phyloP scores from a whole-genome alignment of 1,284 basidiomycete species.

The Thelephora terrestris region DNA sequence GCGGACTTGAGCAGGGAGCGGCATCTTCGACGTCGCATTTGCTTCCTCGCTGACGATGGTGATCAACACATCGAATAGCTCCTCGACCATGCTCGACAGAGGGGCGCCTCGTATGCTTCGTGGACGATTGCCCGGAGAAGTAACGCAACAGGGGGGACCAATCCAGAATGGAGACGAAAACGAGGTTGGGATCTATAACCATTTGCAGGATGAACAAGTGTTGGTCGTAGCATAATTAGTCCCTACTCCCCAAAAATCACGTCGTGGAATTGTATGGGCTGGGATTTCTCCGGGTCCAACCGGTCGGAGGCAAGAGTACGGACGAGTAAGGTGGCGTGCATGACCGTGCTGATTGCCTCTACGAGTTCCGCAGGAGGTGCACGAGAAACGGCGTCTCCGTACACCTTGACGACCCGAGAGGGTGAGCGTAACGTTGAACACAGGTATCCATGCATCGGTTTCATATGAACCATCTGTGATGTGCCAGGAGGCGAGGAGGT shows the following conservation, averaged over 20 bases:
- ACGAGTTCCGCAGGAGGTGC: constrained; percentile 52
- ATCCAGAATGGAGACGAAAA: constrained; percentile 83
- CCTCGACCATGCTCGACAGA: constrained; percentile 82
- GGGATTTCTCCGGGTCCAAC: constrained; percentile 57
- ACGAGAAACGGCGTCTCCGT: constrained; percentile 70
- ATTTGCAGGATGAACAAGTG: constrained; percentile 91
- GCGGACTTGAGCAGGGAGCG: constrained; percentile 58
- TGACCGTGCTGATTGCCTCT: constrained; percentile 58
- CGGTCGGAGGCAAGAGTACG: constrained; percentile 55
- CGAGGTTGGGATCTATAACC: constrained; percentile 70
- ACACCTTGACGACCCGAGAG: constrained; percentile 78
- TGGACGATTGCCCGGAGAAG: constrained; percentile 60
- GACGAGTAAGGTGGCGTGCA: constrained; percentile 66
- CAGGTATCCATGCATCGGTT: constrained; percentile 87
- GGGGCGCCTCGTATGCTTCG: constrained; percentile 57
- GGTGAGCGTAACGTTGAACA: constrained; percentile 89
- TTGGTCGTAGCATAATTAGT: constrained; percentile 92
- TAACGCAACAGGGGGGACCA: constrained; percentile 78
- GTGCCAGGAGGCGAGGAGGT: constrained; percentile 70
- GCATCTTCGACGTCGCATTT: constrained; percentile 64
- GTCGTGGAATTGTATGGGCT: constrained; percentile 48
- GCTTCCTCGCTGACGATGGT: constrained; percentile 80
- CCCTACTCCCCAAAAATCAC: constrained; percentile 52
- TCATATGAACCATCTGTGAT: constrained; percentile 66
- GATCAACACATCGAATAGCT: constrained; percentile 83